phyloP scores from a whole-genome alignment of 164 flowering plant species.

The Litsea cubeba region DNA sequence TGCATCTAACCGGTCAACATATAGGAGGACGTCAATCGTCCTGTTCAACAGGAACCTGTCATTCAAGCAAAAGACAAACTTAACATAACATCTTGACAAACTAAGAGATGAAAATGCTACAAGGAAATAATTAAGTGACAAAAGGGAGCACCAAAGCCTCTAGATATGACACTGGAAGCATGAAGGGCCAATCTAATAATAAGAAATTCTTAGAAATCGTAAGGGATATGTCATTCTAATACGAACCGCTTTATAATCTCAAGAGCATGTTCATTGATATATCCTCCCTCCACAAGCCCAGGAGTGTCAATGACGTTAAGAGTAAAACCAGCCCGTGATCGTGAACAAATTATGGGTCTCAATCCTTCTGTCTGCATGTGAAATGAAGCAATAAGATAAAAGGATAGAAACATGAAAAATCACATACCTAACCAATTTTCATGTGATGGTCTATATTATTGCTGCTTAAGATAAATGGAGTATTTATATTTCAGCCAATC shows the following conservation, averaged over 20 bases:
- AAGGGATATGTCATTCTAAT: not conserved
- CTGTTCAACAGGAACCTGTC: constrained; percentile 82
- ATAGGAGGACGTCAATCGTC: constrained; percentile 90
- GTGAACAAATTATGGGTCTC: constrained; percentile 80
- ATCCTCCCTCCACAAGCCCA: constrained; percentile 94
- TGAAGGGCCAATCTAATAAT: not conserved
- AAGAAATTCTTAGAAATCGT: not conserved
- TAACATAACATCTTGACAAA: not conserved
- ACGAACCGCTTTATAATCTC: constrained; percentile 78
- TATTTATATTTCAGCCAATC: not conserved
- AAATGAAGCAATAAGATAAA: not conserved
- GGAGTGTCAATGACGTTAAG: constrained; percentile 90
- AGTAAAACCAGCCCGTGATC: constrained; percentile 71
- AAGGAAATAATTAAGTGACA: not conserved
- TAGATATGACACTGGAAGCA: not conserved
- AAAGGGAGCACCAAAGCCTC: not conserved
- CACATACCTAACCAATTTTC: not conserved
- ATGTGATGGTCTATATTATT: not conserved
- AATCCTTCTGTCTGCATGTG: constrained; percentile 63
- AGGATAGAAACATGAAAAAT: not conserved
- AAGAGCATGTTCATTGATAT: constrained; percentile 72
- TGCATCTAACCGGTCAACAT: constrained; percentile 91
- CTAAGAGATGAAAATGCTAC: not conserved
- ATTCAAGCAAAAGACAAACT: constrained; percentile 8
- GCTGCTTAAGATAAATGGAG: not conserved